Percentiles rank a stretch among this genome's conserved stretches.
Conservation (phyloP, 2,329 filamentous ascomycete species). For the Mariannaea sp. region DNA sequence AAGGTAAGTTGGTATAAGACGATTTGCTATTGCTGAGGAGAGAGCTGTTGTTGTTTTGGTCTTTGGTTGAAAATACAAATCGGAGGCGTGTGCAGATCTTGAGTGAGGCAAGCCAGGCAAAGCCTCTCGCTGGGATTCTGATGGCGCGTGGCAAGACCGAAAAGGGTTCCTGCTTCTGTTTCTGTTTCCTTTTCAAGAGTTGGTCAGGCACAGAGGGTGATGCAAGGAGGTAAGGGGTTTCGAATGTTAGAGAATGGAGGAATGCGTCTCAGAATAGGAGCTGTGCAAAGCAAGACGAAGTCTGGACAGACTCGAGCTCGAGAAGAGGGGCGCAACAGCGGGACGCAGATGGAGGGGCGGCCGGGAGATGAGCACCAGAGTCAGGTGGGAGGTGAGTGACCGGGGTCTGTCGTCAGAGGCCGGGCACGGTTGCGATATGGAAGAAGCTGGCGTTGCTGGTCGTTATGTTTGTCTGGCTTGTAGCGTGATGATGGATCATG, state of each 20-base stretch:
- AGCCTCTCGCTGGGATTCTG: not conserved
- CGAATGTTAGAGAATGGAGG: constrained; percentile 11
- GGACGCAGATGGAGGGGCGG: constrained; percentile 34
- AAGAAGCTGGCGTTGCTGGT: constrained; percentile 24
- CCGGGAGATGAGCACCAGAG: constrained; percentile 27
- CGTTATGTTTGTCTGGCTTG: constrained; percentile 10
- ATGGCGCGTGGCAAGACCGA: not conserved
- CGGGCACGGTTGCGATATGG: constrained; percentile 18
- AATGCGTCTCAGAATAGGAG: constrained; percentile 30
- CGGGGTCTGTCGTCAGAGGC: constrained; percentile 29
- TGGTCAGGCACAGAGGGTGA: constrained; percentile 10
- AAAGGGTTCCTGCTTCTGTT: not conserved
- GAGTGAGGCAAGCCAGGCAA: not conserved
- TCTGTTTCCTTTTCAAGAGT: no score
- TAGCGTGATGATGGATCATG: constrained; percentile 37
- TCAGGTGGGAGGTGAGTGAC: constrained; percentile 33
- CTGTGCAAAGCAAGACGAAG: constrained; percentile 22
- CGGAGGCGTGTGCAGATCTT: constrained; percentile 23
- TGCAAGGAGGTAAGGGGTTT: constrained; percentile 10
- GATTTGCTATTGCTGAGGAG: constrained; percentile 27
- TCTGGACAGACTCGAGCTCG: constrained; percentile 14
- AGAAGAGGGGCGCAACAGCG: constrained; percentile 15
- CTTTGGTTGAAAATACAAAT: constrained; percentile 29
- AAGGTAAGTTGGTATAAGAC: constrained; percentile 22
- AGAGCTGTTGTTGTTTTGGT: constrained; percentile 23